Conservation (phyloP, 2,329 filamentous ascomycete species). For the Aureobasidium sp. region DNA sequence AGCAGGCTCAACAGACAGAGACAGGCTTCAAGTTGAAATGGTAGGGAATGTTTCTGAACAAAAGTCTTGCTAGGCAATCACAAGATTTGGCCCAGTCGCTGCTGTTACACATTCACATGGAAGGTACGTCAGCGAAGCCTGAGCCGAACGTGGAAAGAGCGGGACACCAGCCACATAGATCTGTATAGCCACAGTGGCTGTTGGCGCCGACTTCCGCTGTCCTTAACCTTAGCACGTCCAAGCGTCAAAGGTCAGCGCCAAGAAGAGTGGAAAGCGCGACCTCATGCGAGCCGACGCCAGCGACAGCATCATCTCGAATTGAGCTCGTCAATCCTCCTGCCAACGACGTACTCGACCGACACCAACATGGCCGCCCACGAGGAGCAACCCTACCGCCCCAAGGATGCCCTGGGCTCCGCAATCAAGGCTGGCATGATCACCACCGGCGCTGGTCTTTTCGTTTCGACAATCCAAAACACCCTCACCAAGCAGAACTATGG, state of each 20-base stretch:
- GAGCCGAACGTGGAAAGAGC: not conserved
- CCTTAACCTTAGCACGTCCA: not conserved
- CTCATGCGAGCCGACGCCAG: not conserved
- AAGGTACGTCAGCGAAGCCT: constrained; percentile 1
- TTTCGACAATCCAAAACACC: constrained; percentile 79
- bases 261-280: constrained; percentile 9
- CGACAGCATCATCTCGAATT: constrained; percentile 1
- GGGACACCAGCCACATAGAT: not conserved
- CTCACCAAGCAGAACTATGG: constrained; percentile 76
- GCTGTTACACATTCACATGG: not conserved
- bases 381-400: constrained; percentile 55
- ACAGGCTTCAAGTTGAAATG: not conserved
- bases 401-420: constrained; percentile 65
- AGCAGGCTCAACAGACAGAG: not conserved
- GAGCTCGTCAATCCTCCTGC: not conserved
- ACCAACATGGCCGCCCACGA: constrained; percentile 16
- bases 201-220: not conserved
- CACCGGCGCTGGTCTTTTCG: constrained; percentile 60
- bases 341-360: not conserved
- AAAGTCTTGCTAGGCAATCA: not conserved
- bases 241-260: not conserved
- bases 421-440: constrained; percentile 59
- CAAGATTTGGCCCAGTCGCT: constrained; percentile 5
- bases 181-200: not conserved
- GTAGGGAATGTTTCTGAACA: not conserved